Evolutionary conservation across 1,284 basidiomycete species (phyloP), one percentile per base, ranked within the genome.

Genomic region (Sanghuangporus weigelae): DNA sequence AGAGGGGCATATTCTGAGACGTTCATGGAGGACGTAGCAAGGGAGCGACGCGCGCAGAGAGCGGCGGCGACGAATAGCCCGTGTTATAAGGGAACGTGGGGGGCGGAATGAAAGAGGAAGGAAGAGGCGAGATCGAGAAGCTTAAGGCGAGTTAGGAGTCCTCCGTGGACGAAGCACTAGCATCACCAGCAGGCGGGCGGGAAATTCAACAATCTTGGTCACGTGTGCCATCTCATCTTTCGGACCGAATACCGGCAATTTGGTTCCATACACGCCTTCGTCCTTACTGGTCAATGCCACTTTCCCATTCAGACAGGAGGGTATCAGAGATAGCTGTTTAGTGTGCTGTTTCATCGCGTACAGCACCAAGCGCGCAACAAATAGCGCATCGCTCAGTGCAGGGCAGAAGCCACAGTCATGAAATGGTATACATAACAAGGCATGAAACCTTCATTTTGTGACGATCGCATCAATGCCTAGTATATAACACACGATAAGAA

Each of bases 1-100:
- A 85, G 79, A 71, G 75, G 75, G 53, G 73, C 77, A 72, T 80
- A 78, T 64, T 78, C 77, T 66, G 78, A 74, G 79, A 80, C 81
- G 56, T 73, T 64, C 66, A 69, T 68, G 67, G 69, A 71, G 68
- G 70, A 67, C 66, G 69, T 58, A 63, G 53, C 63, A 63, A 57
- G 35, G 3, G 19, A 50, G 67, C 67, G 59, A 70, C 75, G 75
- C 76, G 76, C 76, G 67, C 68, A 62, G 73, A 72, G 73, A 74
- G 69, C 73, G 73, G 72, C 44, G 50, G 53, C 36, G 31, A 50
- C 36, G 56, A 40, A 19, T n/a, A 26, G 26, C 42, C 19, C 31
- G 51, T 60, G 46, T 12, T 35, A 38, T 48, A 44, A 55, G 42
- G 23, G 62, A 57, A 35, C 40, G 59, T 23, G 60, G 38, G 53